Conservation (phyloP, 2,329 filamentous ascomycete genomes). For the Eutypa lata region DNA sequence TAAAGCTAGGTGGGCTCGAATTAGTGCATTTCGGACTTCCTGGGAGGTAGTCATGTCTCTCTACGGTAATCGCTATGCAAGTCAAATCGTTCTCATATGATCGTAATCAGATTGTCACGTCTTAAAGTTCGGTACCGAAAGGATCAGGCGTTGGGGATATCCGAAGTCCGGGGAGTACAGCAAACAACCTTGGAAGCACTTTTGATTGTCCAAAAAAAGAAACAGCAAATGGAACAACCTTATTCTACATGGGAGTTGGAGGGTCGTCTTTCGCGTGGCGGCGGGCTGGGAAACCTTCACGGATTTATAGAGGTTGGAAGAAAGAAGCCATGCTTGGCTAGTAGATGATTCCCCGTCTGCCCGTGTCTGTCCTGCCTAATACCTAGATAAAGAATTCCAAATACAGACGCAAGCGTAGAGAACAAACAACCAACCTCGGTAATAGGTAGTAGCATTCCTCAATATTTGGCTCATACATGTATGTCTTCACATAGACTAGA, state of each 20-base stretch:
- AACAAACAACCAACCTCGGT: neutral
- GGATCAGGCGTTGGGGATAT: constrained; percentile 26
- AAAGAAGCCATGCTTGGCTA: neutral
- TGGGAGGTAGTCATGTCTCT: constrained; percentile 25
- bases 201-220: neutral
- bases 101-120: no score
- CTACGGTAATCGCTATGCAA: neutral
- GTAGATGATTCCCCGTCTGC: no score
- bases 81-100: no score
- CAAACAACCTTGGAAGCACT: neutral
- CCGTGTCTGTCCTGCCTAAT: no score
- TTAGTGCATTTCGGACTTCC: constrained; percentile 37
- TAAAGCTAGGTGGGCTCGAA: constrained; percentile 46
- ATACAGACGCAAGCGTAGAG: neutral
- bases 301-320: neutral
- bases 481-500: no score
- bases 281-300: neutral
- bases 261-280: no score
- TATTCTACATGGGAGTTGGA: no score
- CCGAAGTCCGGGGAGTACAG: constrained; percentile 28
- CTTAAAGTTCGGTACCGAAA: neutral
- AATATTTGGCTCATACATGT: no score
- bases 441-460: neutral
- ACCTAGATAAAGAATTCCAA: neutral
- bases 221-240: no score